Base-by-base conservation (phyloP, 768 basidiomycete genomes). In the Phlebiopsis gigantea region DNA sequence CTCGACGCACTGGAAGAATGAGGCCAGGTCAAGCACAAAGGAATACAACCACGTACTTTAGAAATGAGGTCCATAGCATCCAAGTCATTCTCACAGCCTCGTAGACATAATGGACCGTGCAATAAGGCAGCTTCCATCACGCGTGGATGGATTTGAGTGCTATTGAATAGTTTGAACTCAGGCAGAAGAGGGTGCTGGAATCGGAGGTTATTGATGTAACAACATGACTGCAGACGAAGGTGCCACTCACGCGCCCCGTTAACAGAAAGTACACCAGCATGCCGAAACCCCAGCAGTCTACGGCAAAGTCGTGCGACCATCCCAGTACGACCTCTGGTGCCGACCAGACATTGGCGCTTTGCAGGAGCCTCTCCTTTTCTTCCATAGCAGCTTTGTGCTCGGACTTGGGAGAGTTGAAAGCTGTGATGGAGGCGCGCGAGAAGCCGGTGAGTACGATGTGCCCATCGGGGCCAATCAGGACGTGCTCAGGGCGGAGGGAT, bases 211-310 rank as follows among this genome's bases (percentile, higher is more conserved):
- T 19, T 19, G 22, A 39, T 48, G 15, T n/a, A 48, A 14, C 12
- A 6, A 5, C 53, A 22, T 8, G 28, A 41, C 17, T 21, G 29
- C 26, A 15, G 5, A 46, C 10, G 43, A 53, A 52, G 17, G 63
- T 22, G 29, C 15, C n/a, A 43, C 72, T 63, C 53, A 82, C 82
- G 63, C 62, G 69, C 25, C 78, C 78, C 26, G 75, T 73, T 43
- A 77, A 65, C 74, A 84, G 75, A 59, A 75, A 80, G 57, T 75
- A 77, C 39, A 84, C 54, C 34, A 63, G 9, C 17, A 79, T 63
- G 2, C 83, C 84, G 58, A 84, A 82, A 0, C 77, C 77, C 83
- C 84, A 86, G 60, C 75, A 78, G 65, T 86, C 84, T 19, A 80
- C 80, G 14, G 75, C 69, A 22, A 63, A 69, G 59, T 81, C 78